Conservation (phyloP, 345 rosid species). For the Sonneratia alba region DNA sequence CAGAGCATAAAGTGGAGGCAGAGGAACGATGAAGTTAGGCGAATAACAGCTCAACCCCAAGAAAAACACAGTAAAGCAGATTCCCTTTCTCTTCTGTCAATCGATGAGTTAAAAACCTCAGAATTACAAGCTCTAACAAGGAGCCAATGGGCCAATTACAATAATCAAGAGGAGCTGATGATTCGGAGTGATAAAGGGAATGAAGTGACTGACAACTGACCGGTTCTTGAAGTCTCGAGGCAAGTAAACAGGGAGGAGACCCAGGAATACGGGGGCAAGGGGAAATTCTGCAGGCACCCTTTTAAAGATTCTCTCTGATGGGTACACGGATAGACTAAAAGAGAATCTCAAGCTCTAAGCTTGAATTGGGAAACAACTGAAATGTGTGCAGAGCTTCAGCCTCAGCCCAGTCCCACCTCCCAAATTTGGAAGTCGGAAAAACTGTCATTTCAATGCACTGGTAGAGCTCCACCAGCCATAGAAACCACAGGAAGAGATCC, state of each 20-base stretch:
- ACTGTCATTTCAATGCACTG: not conserved
- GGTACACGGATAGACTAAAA: slow-evolving; percentile 28
- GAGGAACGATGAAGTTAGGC: slow-evolving; percentile 46
- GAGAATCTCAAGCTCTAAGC: slow-evolving; percentile 19
- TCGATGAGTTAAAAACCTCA: slow-evolving; percentile 5
- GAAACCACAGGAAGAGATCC: not conserved
- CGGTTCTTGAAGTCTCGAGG: not conserved
- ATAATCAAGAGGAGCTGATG: slow-evolving; percentile 5
- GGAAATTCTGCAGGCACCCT: slow-evolving; percentile 13
- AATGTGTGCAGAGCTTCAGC: slow-evolving; percentile 26
- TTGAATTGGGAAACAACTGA: slow-evolving; percentile 37
- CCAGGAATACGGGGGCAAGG: slow-evolving; percentile 13
- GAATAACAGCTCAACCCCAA: slow-evolving; percentile 46
- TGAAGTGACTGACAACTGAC: slow-evolving; percentile 1
- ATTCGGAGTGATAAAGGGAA: slow-evolving; percentile 21
- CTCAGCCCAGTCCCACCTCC: slow-evolving; percentile 26
- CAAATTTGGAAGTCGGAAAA: not conserved
- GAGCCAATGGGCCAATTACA: not conserved
- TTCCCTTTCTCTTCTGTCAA: slow-evolving; percentile 33
- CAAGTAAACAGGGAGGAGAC: slow-evolving; percentile 3
- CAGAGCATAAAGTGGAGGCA: slow-evolving; percentile 70
- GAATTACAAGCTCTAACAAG: slow-evolving; percentile 14
- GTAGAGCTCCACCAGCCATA: not conserved
- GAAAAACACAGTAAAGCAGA: slow-evolving; percentile 46
- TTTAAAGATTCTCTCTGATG: slow-evolving; percentile 34